Evolutionary conservation across 768 basidiomycete genomes (phyloP), one percentile per base, ranked within the genome.

Genomic region (Pilatotrama ljubarskyi): DNA sequence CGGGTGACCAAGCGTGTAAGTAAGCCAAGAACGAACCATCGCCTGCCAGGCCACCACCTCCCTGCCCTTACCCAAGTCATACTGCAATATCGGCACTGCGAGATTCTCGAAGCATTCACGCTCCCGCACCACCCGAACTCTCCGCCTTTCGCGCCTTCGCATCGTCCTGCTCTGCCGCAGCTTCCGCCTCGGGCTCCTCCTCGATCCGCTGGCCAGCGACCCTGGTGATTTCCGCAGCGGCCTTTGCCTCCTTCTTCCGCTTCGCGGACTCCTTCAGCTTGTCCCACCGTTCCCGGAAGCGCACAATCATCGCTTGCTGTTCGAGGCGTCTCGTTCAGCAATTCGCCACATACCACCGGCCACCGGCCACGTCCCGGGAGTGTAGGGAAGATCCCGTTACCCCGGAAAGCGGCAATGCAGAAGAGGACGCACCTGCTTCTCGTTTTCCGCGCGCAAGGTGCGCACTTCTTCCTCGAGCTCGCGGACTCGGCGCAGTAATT

Each of bases 221-320:
- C 3, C 69, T 68, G 17, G 75, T 76, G 17, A 80, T 79, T 9
- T 81, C 82, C 1, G 79, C 82, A 53, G 84, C 85, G 14, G 75
- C 79, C 66, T 81, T 83, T 51, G 86, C 86, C 68, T 90, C 88
- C 71, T 92, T 90, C 76, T 93, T 93, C 61, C 88, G 84, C 73
- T 87, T 91, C 8, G 91, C 88, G 25, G 88, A 89, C 68, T 94
- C 93, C 70, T 94, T 94, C 57, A 94, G 76, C 72, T 91, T 93
- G 70, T 91, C 90, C 92, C 92, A 94, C 40, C 90, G 81, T 74
- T 93, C 92, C 25, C 88, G 84, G 74, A 90, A 93, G 66, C 89
- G 88, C 20, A 80, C 78, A 63, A 93, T 91, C 83, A 91, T 89
- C 11, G 84, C 78, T 85, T 88, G 90, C 92, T 93, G 74, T 59